phyloP scores from a whole-genome alignment of 441 rosid species.

The Hypseocharis bilobata region DNA sequence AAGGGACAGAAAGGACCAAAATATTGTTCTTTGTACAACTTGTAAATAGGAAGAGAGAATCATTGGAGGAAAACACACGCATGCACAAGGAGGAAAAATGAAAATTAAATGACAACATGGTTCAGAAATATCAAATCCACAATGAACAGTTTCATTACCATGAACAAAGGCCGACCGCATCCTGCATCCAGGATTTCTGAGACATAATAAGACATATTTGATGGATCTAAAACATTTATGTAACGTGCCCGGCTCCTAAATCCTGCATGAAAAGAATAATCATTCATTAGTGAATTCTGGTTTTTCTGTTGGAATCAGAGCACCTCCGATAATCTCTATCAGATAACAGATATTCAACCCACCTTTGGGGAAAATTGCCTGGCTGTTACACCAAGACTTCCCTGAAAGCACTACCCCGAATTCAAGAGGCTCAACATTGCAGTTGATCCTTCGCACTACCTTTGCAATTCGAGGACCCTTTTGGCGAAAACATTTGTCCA shows the following conservation, averaged over 20 bases:
- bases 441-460: slow-evolving; percentile 91
- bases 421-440: slow-evolving; percentile 79
- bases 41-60: too few species aligned
- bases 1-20: too few species aligned
- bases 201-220: slow-evolving; percentile 58
- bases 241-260: slow-evolving; percentile 83
- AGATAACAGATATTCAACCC: slow-evolving; percentile 11
- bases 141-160: slow-evolving; percentile 41
- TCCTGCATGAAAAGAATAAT: slow-evolving; percentile 53
- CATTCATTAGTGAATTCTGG: slow-evolving; percentile 12
- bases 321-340: not conserved
- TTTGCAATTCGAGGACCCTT: slow-evolving; percentile 99
- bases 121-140: slow-evolving; percentile 7
- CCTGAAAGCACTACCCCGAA: slow-evolving; percentile 73
- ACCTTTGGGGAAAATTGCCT: slow-evolving; percentile 91
- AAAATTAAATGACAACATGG: slow-evolving; percentile 1
- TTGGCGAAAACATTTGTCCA: slow-evolving; percentile 66
- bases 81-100: too few species aligned
- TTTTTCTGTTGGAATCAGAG: not conserved
- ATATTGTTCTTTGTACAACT: too few species aligned
- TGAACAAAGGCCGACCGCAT: slow-evolving; percentile 62
- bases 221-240: slow-evolving; percentile 70
- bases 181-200: slow-evolving; percentile 90
- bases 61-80: too few species aligned
- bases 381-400: slow-evolving; percentile 80